A percentile compares a stretch with the other conserved stretches of the same genome.
phyloP scores from a whole-genome alignment of 768 basidiomycete species.

The Boletus reticulatus region DNA sequence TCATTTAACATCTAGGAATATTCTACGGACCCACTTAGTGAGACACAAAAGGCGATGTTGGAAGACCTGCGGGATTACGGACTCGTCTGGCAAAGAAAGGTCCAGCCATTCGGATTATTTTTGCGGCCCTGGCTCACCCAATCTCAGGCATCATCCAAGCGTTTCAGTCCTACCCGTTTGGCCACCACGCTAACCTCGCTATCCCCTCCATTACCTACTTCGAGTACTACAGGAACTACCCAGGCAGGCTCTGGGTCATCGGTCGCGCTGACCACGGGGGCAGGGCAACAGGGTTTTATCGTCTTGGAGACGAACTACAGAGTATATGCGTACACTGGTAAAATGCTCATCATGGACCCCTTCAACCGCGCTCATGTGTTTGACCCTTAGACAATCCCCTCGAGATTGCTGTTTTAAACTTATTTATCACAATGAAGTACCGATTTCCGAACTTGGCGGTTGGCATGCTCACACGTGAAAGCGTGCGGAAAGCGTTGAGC shows the following conservation, averaged over 20 bases:
- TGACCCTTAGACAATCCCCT: conserved; percentile 77
- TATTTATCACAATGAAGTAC: conserved; percentile 90
- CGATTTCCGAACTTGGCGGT: conserved; percentile 98
- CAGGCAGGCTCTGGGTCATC: conserved; percentile 14
- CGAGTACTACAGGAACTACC: conserved; percentile 27
- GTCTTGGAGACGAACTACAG: conserved; percentile 98
- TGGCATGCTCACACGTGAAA: conserved; percentile 91
- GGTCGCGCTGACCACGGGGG: conserved; percentile 43
- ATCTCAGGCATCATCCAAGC: conserved; percentile 62
- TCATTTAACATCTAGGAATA: conserved; percentile 65
- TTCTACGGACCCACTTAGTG: conserved; percentile 74
- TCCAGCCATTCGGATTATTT: conserved; percentile 33
- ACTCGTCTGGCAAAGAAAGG: conserved; percentile 83
- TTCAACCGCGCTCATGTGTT: conserved; percentile 18
- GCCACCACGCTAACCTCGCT: conserved; percentile 94
- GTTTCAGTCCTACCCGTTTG: conserved; percentile 92
- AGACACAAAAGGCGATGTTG: conserved; percentile 82
- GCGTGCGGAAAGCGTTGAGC: conserved; percentile 88
- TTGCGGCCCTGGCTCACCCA: conserved; percentile 11
- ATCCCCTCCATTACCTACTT: conserved; percentile 72
- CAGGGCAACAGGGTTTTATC: conserved; percentile 83
- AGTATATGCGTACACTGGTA: conserved; percentile 96
- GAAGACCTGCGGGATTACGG: conserved; percentile 94
- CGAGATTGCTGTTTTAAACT: conserved; percentile 92
- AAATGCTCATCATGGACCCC: conserved; percentile 12